phyloP scores from a whole-genome alignment of 78 protist species.

The Dictyostelium firmibasis region DNA sequence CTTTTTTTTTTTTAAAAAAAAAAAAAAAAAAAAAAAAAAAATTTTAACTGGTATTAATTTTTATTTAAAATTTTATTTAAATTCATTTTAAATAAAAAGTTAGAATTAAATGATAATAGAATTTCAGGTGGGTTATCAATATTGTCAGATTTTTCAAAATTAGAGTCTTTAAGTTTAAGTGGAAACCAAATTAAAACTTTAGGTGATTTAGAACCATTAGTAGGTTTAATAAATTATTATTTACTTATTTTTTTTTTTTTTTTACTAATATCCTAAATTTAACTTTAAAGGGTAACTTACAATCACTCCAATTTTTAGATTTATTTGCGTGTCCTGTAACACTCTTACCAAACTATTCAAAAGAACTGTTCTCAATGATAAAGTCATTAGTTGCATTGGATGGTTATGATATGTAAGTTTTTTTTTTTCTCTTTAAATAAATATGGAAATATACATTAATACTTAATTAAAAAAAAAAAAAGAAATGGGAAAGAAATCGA shows the following conservation, averaged over 20 bases:
- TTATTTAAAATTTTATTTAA: neutral
- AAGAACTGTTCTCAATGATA: constrained; percentile 45
- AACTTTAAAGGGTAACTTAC: neutral
- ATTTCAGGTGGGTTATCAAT: constrained; percentile 70
- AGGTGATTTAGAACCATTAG: constrained; percentile 50
- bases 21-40: neutral
- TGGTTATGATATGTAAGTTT: constrained; percentile 66
- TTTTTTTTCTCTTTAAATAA: neutral
- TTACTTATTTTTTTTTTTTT: neutral
- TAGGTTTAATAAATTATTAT: neutral
- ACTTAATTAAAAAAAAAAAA: no score
- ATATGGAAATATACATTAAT: no score
- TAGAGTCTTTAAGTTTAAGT: constrained; percentile 70
- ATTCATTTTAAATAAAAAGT: neutral
- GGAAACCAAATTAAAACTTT: constrained; percentile 68
- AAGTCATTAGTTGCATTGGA: constrained; percentile 27
- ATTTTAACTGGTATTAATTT: neutral
- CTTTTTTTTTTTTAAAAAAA: neutral
- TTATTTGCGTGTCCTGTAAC: constrained; percentile 77
- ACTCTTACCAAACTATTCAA: constrained; percentile 26
- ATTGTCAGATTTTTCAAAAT: neutral
- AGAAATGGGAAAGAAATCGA: constrained; percentile 69
- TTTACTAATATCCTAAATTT: neutral
- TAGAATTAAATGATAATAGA: constrained; percentile 77
- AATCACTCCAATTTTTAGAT: constrained; percentile 57